phyloP scores from a whole-genome alignment of 495 filamentous ascomycete genomes.

The Acidiella bohemica region DNA sequence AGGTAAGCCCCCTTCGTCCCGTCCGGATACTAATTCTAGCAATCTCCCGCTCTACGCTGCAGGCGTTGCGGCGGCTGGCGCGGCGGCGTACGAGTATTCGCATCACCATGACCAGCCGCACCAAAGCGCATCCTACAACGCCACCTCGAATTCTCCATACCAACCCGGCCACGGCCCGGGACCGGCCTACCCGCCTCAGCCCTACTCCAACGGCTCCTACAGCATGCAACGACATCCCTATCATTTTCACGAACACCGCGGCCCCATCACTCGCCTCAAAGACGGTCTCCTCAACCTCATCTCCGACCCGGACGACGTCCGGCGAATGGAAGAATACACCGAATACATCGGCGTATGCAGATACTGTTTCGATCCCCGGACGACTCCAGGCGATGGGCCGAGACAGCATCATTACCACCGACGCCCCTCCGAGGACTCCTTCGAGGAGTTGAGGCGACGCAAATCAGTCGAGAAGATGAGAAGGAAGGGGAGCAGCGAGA shows the following conservation, averaged over 20 bases:
- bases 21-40: constrained; percentile 32
- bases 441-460: constrained; percentile 21
- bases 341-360: constrained; percentile 57
- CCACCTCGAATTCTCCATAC: background rate
- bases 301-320: constrained; percentile 41
- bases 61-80: constrained; percentile 32
- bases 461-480: constrained; percentile 10
- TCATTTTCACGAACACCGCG: constrained; percentile 30
- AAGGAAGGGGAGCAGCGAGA: constrained; percentile 13
- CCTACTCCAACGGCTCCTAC: constrained; percentile 4
- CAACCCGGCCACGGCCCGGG: background rate
- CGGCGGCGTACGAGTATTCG: constrained; percentile 31
- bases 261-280: constrained; percentile 37
- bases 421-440: constrained; percentile 14
- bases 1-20: constrained; percentile 29
- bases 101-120: constrained; percentile 23
- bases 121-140: constrained; percentile 15
- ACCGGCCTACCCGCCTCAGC: background rate
- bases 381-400: constrained; percentile 47
- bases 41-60: constrained; percentile 36
- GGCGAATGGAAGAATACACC: constrained; percentile 59
- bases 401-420: constrained; percentile 45
- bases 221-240: constrained; percentile 8
- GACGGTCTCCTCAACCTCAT: constrained; percentile 18
- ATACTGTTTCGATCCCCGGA: constrained; percentile 53